Evolutionary conservation across 2,329 filamentous ascomycete species (phyloP).

Genomic region (Penicillium sp.): DNA sequence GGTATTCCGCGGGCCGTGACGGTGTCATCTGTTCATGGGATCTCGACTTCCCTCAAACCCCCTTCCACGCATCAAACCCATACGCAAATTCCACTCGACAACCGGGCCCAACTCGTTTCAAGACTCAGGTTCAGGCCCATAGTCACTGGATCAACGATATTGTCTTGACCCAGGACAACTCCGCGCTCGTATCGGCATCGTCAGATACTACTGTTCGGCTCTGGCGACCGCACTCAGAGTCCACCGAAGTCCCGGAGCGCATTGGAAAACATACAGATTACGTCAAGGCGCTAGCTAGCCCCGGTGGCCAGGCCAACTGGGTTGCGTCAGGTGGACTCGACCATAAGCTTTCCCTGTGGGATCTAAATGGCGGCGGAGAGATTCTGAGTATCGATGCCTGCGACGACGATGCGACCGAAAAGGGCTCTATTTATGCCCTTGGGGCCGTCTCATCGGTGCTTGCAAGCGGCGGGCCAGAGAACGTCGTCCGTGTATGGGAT

Average conservation of each 20-base stretch:
- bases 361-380: constrained; percentile 83
- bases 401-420: constrained; percentile 78
- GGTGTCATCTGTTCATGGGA: constrained; percentile 97
- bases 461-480: constrained; percentile 91
- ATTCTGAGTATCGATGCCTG: constrained; percentile 74
- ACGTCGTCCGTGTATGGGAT: constrained; percentile 90
- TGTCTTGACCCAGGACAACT: constrained; percentile 72
- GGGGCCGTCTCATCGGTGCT: constrained; percentile 76
- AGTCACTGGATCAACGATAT: constrained; percentile 98
- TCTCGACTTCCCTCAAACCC: constrained; percentile 49
- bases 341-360: constrained; percentile 89
- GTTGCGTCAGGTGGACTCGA: constrained; percentile 92
- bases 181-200: constrained; percentile 80
- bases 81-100: constrained; percentile 21
- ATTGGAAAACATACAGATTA: constrained; percentile 96
- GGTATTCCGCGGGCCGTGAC: constrained; percentile 93
- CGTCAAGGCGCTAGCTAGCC: constrained; percentile 87
- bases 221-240: constrained; percentile 73
- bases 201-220: constrained; percentile 93
- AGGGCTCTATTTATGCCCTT: constrained; percentile 93
- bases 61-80: constrained; percentile 27
- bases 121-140: constrained; percentile 72
- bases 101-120: constrained; percentile 52
- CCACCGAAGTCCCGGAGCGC: constrained; percentile 66
- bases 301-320: constrained; percentile 71